These are phyloP conservation scores for Tephrocybe rancida DNA, from an alignment of 768 basidiomycete species.

Conservation along the genomic window DNA sequence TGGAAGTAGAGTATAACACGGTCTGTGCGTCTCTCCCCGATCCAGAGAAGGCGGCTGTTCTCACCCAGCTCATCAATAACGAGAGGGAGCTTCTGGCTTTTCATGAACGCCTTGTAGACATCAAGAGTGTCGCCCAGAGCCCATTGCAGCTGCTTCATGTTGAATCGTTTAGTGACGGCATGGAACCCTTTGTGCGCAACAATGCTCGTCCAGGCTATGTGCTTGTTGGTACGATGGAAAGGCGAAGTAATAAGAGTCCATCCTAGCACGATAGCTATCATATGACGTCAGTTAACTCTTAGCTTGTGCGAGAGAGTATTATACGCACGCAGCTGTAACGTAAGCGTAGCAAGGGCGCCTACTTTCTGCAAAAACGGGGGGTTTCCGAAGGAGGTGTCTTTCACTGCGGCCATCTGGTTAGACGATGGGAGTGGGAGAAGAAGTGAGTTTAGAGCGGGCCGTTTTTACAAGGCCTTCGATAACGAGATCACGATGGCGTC, in stretches of 20 bases:
- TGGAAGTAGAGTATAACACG: conserved; percentile 34
- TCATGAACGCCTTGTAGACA: conserved; percentile 25
- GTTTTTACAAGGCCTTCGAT: no score
- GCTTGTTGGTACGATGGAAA: conserved; percentile 22
- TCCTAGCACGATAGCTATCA: conserved; percentile 18
- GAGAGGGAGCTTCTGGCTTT: conserved; percentile 19
- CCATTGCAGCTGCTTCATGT: conserved; percentile 26
- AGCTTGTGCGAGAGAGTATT: neutral
- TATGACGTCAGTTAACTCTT: neutral
- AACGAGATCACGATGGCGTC: no score
- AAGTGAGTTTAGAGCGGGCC: neutral
- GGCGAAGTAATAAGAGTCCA: conserved; percentile 25
- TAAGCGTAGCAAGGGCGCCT: neutral
- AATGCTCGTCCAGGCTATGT: conserved; percentile 24
- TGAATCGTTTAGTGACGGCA: conserved; percentile 12
- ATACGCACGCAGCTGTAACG: conserved; percentile 16
- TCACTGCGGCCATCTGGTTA: conserved; percentile 12
- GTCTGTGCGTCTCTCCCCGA: conserved; percentile 31
- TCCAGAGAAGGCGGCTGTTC: conserved; percentile 32
- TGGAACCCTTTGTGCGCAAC: conserved; percentile 20
- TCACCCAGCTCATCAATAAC: conserved; percentile 30
- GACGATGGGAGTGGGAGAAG: neutral
- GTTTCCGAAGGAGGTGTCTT: conserved; percentile 16
- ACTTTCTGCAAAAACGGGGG: conserved; percentile 15
- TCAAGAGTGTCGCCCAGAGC: conserved; percentile 21